phyloP scores from a whole-genome alignment of 202 grass and related monocot species.

The Bolboschoenoplectus hybrid region DNA sequence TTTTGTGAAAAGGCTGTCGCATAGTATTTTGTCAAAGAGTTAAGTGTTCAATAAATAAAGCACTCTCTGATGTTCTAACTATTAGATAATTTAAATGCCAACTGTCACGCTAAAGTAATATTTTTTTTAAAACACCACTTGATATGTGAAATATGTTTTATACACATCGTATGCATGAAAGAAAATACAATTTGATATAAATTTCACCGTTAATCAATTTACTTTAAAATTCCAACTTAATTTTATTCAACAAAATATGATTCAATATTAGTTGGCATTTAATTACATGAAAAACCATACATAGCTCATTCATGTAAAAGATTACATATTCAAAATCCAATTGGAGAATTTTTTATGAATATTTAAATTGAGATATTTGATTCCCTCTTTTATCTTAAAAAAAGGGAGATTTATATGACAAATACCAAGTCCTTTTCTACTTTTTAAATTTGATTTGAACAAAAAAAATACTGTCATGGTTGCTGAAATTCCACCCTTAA shows the following conservation, averaged over 20 bases:
- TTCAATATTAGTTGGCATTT: neutral
- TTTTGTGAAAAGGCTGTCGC: neutral
- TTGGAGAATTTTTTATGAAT: neutral
- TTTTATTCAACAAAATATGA: neutral
- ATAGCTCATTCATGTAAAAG: neutral
- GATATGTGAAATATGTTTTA: neutral
- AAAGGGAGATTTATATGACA: too few species aligned
- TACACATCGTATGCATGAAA: neutral
- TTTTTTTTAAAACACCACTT: neutral
- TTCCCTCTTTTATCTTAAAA: neutral
- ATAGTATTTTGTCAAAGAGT: constrained; percentile 16
- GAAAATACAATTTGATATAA: neutral
- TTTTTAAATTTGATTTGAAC: too few species aligned
- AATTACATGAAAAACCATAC: neutral
- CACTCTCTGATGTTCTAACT: neutral
- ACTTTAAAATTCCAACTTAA: neutral
- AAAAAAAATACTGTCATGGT: too few species aligned
- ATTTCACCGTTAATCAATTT: neutral
- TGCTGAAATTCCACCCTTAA: too few species aligned
- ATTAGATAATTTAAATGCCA: neutral
- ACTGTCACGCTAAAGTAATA: neutral
- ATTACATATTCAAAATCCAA: neutral
- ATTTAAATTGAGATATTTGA: neutral
- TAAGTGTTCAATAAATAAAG: constrained; percentile 15
- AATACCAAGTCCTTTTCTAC: too few species aligned